These are phyloP conservation scores for Ceratobasidium sp. DNA, from an alignment of 1,284 basidiomycete genomes.

Conservation along the genomic window DNA sequence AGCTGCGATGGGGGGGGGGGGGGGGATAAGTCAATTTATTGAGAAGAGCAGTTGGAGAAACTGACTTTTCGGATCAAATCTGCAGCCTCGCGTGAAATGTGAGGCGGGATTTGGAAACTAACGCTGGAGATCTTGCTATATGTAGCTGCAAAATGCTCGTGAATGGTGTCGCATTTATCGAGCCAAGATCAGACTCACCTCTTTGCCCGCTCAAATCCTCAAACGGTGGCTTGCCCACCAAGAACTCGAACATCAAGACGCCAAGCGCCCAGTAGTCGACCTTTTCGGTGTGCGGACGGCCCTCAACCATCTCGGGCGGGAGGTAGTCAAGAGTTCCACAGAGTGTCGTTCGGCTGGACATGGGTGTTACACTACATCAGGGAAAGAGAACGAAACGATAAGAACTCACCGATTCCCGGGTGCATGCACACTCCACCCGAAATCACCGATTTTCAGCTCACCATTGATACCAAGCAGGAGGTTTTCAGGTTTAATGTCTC, in stretches of 20 bases:
- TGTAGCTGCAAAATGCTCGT: constrained; percentile 65
- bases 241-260: constrained; percentile 94
- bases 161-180: no score
- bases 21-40: constrained; percentile 36
- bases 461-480: constrained; percentile 93
- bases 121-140: constrained; percentile 86
- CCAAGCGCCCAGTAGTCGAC: constrained; percentile 98
- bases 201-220: constrained; percentile 77
- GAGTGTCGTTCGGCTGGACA: constrained; percentile 71
- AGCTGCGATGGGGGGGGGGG: constrained; percentile 65
- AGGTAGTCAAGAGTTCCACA: constrained; percentile 98
- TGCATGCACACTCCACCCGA: constrained; percentile 99
- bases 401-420: constrained; percentile 72
- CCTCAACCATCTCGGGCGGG: constrained; percentile 98
- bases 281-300: constrained; percentile 82
- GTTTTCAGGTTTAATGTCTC: constrained; percentile 99
- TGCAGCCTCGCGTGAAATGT: constrained; percentile 68
- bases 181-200: background rate
- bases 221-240: constrained; percentile 92
- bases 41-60: constrained; percentile 23
- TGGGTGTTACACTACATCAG: background rate
- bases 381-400: background rate
- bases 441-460: constrained; percentile 98
- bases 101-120: constrained; percentile 77
- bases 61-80: constrained; percentile 70